Conservation (phyloP, 345 rosid genomes). For the Anacardium occidentale region DNA sequence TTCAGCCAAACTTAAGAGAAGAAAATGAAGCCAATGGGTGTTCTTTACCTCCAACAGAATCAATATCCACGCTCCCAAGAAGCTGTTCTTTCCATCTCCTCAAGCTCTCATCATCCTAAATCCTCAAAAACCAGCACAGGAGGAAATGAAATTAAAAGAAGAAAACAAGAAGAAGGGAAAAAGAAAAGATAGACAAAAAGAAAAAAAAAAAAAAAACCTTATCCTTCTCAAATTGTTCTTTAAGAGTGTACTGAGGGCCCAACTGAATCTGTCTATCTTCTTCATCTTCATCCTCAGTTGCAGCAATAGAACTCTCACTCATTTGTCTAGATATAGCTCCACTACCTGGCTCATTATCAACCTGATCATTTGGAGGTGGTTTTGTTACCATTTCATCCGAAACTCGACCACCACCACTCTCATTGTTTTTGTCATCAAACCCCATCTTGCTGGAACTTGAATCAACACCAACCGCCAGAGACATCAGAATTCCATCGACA, state of each 20-base stretch:
- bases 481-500: conserved; percentile 42
- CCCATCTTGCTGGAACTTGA: conserved; percentile 44
- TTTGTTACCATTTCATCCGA: conserved; percentile 22
- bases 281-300: conserved; percentile 56
- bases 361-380: conserved; percentile 13
- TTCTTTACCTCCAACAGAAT: conserved; percentile 54
- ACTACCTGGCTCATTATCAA: conserved; percentile 12
- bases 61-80: conserved; percentile 59
- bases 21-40: not conserved
- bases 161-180: not conserved
- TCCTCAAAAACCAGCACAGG: conserved; percentile 14
- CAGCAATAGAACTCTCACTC: conserved; percentile 42
- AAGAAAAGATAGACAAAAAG: not conserved
- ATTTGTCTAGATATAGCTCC: conserved; percentile 28
- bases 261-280: conserved; percentile 47
- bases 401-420: conserved; percentile 20
- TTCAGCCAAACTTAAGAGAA: not conserved
- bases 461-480: conserved; percentile 37
- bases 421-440: conserved; percentile 33
- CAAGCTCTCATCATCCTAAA: conserved; percentile 75
- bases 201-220: conserved; percentile 38
- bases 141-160: conserved; percentile 5
- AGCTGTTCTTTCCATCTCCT: conserved; percentile 85
- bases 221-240: conserved; percentile 68
- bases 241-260: conserved; percentile 65